These are phyloP conservation scores for Trypanosoma caninum DNA, from an alignment of 208 protist species.

Conservation along the genomic window DNA sequence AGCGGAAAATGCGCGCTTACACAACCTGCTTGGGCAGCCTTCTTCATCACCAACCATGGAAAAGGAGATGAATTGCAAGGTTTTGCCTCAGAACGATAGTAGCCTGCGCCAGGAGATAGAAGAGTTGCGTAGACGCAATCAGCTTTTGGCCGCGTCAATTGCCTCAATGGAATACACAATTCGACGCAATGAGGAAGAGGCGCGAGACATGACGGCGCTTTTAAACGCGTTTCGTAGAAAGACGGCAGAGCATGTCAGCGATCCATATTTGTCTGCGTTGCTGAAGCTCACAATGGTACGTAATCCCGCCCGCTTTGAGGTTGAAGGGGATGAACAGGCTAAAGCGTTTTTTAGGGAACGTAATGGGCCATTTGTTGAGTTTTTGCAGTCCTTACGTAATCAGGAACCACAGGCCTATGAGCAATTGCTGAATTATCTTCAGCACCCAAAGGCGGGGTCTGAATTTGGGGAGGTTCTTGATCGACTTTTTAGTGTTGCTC, in stretches of 20 bases:
- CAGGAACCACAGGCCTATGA: slow-evolving; percentile 54
- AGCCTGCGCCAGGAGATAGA: slow-evolving; percentile 34
- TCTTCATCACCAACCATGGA: slow-evolving; percentile 11
- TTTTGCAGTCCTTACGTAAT: slow-evolving; percentile 52
- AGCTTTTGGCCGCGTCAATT: slow-evolving; percentile 45
- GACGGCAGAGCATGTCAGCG: slow-evolving; percentile 51
- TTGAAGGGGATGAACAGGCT: slow-evolving; percentile 59
- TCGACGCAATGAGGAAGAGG: slow-evolving; percentile 72
- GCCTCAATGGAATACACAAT: slow-evolving; percentile 82
- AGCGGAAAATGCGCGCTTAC: slow-evolving; percentile 56
- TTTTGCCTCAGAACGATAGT: slow-evolving; percentile 21
- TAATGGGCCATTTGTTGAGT: slow-evolving; percentile 67
- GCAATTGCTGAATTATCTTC: slow-evolving; percentile 66
- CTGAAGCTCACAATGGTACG: slow-evolving; percentile 66
- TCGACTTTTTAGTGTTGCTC: slow-evolving; percentile 41
- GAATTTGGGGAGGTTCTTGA: slow-evolving; percentile 38
- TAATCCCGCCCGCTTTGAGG: slow-evolving; percentile 65
- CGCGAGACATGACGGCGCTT: slow-evolving; percentile 62
- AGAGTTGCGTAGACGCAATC: slow-evolving; percentile 35
- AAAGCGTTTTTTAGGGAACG: slow-evolving; percentile 49
- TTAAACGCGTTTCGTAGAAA: slow-evolving; percentile 70
- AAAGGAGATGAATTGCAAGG: slow-evolving; percentile 29
- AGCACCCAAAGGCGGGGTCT: slow-evolving; percentile 28
- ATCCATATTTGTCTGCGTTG: slow-evolving; percentile 59
- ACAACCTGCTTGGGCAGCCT: slow-evolving; percentile 30